Conservation (phyloP, 2,329 filamentous ascomycete genomes). For the Aureobasidium lini region DNA sequence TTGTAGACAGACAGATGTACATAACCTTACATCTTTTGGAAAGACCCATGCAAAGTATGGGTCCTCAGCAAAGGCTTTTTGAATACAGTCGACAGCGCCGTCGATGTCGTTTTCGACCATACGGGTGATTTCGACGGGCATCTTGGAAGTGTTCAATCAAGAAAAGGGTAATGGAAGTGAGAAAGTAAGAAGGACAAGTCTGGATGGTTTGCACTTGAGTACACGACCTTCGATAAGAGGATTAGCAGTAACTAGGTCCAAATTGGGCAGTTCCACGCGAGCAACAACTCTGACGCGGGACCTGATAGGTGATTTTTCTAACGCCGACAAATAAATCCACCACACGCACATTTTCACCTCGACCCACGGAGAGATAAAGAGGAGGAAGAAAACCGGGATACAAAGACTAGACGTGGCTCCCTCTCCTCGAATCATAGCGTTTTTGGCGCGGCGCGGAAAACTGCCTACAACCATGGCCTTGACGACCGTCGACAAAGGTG, state of each 20-base stretch:
- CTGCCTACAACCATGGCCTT: slow-evolving; percentile 39
- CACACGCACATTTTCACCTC: too few relatives aligned
- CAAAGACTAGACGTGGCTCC: slow-evolving; percentile 35
- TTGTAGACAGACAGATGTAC: slow-evolving; percentile 36
- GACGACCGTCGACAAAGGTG: slow-evolving; percentile 23
- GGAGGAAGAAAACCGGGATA: not conserved
- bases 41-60: slow-evolving; percentile 62
- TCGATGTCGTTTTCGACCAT: slow-evolving; percentile 55
- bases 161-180: slow-evolving; percentile 9
- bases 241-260: not conserved
- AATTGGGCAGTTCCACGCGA: not conserved
- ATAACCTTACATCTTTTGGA: slow-evolving; percentile 46
- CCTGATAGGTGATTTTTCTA: not conserved
- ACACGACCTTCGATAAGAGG: not conserved
- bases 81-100: slow-evolving; percentile 57
- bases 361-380: not conserved
- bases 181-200: not conserved
- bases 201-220: not conserved
- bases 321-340: not conserved
- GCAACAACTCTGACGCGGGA: not conserved
- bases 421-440: slow-evolving; percentile 45
- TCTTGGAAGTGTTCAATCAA: slow-evolving; percentile 14
- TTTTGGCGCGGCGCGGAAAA: slow-evolving; percentile 43
- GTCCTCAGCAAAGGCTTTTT: slow-evolving; percentile 58
- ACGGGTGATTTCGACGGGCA: slow-evolving; percentile 47